Percentiles rank a stretch among this genome's conserved stretches.
Conservation (phyloP, 73 alveolate genomes). For the Breviolum minutum region DNA sequence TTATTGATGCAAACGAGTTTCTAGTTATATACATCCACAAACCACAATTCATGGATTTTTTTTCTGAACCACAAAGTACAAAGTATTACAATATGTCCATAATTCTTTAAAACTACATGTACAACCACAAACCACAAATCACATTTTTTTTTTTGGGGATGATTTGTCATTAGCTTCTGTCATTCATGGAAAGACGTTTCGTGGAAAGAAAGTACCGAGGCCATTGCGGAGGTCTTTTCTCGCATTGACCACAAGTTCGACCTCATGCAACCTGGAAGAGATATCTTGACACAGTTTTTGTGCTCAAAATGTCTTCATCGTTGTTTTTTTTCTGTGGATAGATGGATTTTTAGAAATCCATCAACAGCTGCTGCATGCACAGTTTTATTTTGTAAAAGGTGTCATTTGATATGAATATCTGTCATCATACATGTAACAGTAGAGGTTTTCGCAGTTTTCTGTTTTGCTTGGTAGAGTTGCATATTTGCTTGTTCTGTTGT, state of each 20-base stretch:
- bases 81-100: background rate
- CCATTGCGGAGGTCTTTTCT: conserved; percentile 97
- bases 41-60: background rate
- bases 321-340: background rate
- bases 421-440: too few relatives aligned
- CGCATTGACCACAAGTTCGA: conserved; percentile 97
- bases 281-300: conserved; percentile 97
- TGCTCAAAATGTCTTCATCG: conserved; percentile 74
- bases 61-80: background rate
- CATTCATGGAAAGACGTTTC: background rate
- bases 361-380: background rate
- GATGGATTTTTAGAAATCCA: background rate
- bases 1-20: too few relatives aligned
- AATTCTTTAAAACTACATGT: too few relatives aligned
- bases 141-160: background rate
- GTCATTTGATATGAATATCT: too few relatives aligned
- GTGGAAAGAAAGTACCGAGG: conserved; percentile 95
- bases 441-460: too few relatives aligned
- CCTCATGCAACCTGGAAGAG: conserved; percentile 96
- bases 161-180: background rate
- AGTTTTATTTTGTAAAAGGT: too few relatives aligned
- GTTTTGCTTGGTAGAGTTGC: too few relatives aligned
- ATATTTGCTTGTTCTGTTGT: too few relatives aligned
- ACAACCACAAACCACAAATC: background rate
- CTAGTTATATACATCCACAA: too few relatives aligned